These are phyloP conservation scores for Centella asiatica DNA, from an alignment of 129 eudicot species.

Conservation along the genomic window DNA sequence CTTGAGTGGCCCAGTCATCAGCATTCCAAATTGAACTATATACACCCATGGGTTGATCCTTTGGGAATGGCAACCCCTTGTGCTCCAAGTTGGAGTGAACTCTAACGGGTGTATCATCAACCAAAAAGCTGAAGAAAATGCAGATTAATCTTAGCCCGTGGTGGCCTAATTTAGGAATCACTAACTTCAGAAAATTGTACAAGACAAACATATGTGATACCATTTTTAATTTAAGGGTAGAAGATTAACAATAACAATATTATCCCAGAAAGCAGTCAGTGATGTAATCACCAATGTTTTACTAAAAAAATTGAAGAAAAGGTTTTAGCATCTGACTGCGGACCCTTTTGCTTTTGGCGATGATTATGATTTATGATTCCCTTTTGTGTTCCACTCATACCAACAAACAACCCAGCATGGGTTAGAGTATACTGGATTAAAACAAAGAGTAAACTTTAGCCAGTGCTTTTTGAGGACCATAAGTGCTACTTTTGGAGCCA, in stretches of 20 bases:
- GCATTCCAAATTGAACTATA: slow-evolving; percentile 98
- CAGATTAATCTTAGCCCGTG: too few relatives aligned
- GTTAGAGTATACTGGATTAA: not conserved
- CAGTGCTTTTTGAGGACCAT: slow-evolving; percentile 27
- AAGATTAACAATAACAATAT: too few relatives aligned
- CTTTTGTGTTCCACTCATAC: not conserved
- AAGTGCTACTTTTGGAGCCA: slow-evolving; percentile 3
- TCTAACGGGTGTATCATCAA: slow-evolving; percentile 79
- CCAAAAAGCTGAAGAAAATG: slow-evolving; percentile 47
- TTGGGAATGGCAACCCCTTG: slow-evolving; percentile 80
- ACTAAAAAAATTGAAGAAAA: too few relatives aligned
- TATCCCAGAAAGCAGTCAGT: too few relatives aligned
- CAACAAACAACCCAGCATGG: not conserved
- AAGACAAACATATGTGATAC: too few relatives aligned
- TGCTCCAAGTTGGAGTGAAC: slow-evolving; percentile 82
- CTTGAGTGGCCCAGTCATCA: slow-evolving; percentile 98
- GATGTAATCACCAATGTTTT: too few relatives aligned
- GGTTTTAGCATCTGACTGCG: too few relatives aligned
- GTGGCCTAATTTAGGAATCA: too few relatives aligned
- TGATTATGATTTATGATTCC: not conserved
- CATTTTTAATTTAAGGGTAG: too few relatives aligned
- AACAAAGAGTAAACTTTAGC: slow-evolving; percentile 24
- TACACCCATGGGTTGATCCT: slow-evolving; percentile 88
- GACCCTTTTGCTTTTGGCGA: too few relatives aligned
- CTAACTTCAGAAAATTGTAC: too few relatives aligned